Base-by-base conservation (phyloP, 768 basidiomycete species). In the Leucosporidium scottii region DNA sequence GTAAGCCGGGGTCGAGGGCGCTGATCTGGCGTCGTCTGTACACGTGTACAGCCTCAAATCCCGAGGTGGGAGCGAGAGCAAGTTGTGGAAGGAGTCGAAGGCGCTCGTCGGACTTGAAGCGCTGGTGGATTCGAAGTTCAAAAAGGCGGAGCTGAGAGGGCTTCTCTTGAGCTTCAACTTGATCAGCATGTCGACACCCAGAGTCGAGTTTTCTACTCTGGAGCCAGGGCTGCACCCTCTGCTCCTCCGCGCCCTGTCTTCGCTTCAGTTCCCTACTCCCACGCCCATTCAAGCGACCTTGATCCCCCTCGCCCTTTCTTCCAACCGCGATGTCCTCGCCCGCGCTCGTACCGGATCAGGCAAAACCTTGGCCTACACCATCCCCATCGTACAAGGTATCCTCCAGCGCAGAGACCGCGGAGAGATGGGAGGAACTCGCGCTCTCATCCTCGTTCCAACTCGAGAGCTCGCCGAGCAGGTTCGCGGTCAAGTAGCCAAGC, bases 301-400 rank as follows among this genome's bases (percentile, higher is more conserved):
- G 5, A 93, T 99, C 58, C 93, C 94, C 1, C 83, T 94, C 23
- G 91, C 93, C 1, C 83, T 99, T 44, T 89, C 92, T 78, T 86
- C 87, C 71, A 82, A 83, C 25, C 79, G 80, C 44, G 96, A 99
- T 78, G 89, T 99, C 62, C 85, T 99, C 39, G 94, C 93, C 25
- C 85, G 91, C 55, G 94, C 96, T 3, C 84, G 91, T 39, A 99
- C 96, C 4, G 96, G 96, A 23, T 93, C 90, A 65, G 96, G 96
- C 30, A 99, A 99, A 81, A 99, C 96, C 0, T 91, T 89, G 5
- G 92, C 96, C 3, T 99, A 99, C 77, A 91, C 90, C 74, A 83
- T 98, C 15, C 96, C 96, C 0, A 80, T 93, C 30, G 81, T 91
- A 0, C 93, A 98, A 77, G 93, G 91, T 78, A 86, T 98, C 28